phyloP scores from a whole-genome alignment of 352 stramenopile species.

The Phytopythium chamaehyphon region DNA sequence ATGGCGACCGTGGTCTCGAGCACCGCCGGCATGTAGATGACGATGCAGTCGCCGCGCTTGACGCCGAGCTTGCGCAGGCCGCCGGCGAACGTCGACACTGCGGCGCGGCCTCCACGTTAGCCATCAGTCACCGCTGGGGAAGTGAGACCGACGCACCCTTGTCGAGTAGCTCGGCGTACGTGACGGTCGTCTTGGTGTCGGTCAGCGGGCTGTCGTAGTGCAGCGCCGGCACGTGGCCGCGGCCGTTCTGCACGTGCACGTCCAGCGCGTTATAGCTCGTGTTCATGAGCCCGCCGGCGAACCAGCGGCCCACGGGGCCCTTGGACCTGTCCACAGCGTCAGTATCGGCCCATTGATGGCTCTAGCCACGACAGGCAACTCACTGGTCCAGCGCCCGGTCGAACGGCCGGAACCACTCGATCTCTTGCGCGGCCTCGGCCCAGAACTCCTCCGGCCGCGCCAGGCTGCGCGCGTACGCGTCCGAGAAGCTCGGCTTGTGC shows the following conservation, averaged over 20 bases:
- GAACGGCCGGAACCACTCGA: constrained; percentile 53
- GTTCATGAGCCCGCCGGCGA: constrained; percentile 59
- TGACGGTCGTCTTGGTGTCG: constrained; percentile 50
- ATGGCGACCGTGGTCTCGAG: constrained; percentile 94
- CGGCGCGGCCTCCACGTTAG: constrained; percentile 1
- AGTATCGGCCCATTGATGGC: neutral
- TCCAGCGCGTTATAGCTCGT: constrained; percentile 67
- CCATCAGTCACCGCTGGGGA: neutral
- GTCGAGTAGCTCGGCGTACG: constrained; percentile 71
- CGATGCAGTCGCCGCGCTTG: constrained; percentile 90
- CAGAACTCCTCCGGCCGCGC: constrained; percentile 42
- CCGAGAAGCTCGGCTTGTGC: constrained; percentile 31
- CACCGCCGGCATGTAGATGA: constrained; percentile 97
- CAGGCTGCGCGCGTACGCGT: constrained; percentile 41
- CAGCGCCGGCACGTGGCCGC: constrained; percentile 48
- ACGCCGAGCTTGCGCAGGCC: constrained; percentile 54
- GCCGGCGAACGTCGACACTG: constrained; percentile 60
- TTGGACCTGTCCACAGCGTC: constrained; percentile 16
- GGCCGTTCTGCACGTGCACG: constrained; percentile 44
- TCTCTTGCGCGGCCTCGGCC: constrained; percentile 43
- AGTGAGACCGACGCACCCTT: constrained; percentile 20
- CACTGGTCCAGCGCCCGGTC: constrained; percentile 38
- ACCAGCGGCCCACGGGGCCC: constrained; percentile 40
- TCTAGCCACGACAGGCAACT: no score
- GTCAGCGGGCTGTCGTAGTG: constrained; percentile 63